Percentiles rank a stretch among this genome's conserved stretches.
Evolutionary conservation across 768 basidiomycete genomes (phyloP).

Genomic region (Tephrocybe sp.): DNA sequence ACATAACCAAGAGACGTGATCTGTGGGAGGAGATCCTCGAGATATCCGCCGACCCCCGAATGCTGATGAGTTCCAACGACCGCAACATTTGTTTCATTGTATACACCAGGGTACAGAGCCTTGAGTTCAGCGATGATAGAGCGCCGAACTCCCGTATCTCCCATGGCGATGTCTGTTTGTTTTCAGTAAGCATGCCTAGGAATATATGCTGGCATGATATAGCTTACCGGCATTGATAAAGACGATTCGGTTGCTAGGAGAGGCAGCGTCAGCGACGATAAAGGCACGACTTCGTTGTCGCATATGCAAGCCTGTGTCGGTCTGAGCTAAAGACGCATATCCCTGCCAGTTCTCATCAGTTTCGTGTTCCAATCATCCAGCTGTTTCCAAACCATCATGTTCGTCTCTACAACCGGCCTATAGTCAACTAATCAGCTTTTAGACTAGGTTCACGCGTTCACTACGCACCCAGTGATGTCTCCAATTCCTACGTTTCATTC

Average conservation of each 20-base stretch:
- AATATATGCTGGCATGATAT: not conserved
- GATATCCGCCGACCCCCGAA: conserved; percentile 75
- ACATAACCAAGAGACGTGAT: conserved; percentile 74
- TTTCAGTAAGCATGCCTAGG: conserved; percentile 1
- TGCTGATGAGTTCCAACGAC: conserved; percentile 77
- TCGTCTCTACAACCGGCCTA: conserved; percentile 78
- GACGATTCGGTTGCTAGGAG: conserved; percentile 58
- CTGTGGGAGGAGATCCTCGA: conserved; percentile 77
- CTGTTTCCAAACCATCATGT: conserved; percentile 61
- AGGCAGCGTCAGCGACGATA: conserved; percentile 62
- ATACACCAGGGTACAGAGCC: conserved; percentile 56
- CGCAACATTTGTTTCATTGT: conserved; percentile 69
- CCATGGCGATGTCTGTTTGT: conserved; percentile 71
- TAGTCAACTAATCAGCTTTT: conserved; percentile 11
- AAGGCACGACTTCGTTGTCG: conserved; percentile 75
- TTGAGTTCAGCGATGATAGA: conserved; percentile 60
- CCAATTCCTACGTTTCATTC: conserved; percentile 49
- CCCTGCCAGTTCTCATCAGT: conserved; percentile 38
- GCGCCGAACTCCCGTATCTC: conserved; percentile 72
- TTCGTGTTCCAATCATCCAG: not conserved
- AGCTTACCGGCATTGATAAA: conserved; percentile 80
- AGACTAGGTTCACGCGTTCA: not conserved
- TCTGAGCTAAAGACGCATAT: conserved; percentile 63
- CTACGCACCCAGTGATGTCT: conserved; percentile 67
- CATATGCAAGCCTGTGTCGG: conserved; percentile 76